Percentiles rank a stretch among this genome's conserved stretches.
phyloP scores from a whole-genome alignment of 192 early-diverging fungal species.

The Lunasporangiospora selenospora region DNA sequence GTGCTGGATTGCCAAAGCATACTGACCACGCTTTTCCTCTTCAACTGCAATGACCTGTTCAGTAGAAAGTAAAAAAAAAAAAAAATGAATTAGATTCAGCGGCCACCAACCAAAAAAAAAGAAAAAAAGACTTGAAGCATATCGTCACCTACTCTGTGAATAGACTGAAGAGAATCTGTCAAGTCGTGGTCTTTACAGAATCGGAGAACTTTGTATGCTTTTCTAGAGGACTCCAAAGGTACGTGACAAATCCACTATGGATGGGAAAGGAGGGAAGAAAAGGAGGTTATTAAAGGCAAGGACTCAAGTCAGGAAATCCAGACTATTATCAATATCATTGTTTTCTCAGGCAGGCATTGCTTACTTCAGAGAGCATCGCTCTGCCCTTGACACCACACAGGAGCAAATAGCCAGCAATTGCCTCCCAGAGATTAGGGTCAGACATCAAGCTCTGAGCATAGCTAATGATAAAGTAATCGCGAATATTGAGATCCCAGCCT shows the following conservation, averaged over 20 bases:
- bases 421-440: slow-evolving; percentile 39
- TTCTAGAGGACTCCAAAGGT: slow-evolving; percentile 56
- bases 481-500: slow-evolving; percentile 24
- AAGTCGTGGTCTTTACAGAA: slow-evolving; percentile 56
- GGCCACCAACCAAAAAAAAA: not conserved
- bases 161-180: slow-evolving; percentile 23
- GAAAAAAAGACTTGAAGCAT: too few species aligned
- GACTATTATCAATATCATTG: slow-evolving; percentile 18
- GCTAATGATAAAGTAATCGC: slow-evolving; percentile 53
- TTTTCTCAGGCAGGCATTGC: slow-evolving; percentile 26
- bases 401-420: slow-evolving; percentile 25
- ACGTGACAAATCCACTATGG: slow-evolving; percentile 58
- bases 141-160: slow-evolving; percentile 52
- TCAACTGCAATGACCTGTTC: slow-evolving; percentile 50
- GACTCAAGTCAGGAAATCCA: not conserved
- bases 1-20: slow-evolving; percentile 67
- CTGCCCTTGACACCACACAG: slow-evolving; percentile 27
- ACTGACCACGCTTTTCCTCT: slow-evolving; percentile 58
- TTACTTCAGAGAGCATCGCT: slow-evolving; percentile 28
- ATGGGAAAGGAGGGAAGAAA: slow-evolving; percentile 1
- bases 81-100: not conserved
- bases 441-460: slow-evolving; percentile 46
- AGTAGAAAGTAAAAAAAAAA: not conserved
- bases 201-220: slow-evolving; percentile 59
- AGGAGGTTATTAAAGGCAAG: slow-evolving; percentile 25